A percentile compares a stretch with the other conserved stretches of the same genome.
phyloP scores from a whole-genome alignment of 345 rosid species.

The Murraya paniculata region DNA sequence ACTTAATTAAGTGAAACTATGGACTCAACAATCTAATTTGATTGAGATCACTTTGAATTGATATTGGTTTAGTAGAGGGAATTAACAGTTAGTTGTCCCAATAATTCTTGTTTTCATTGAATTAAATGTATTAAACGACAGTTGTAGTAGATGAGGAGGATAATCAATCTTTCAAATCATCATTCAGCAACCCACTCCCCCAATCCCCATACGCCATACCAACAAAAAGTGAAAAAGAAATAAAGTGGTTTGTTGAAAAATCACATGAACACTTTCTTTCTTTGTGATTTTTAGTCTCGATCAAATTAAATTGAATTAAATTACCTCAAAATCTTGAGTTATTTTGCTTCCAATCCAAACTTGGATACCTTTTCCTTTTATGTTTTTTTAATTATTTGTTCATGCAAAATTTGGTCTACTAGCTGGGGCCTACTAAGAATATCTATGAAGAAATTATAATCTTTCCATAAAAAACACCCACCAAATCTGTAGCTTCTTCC shows the following conservation, averaged over 20 bases:
- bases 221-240: too few relatives aligned
- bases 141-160: neutral
- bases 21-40: neutral
- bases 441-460: neutral
- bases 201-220: neutral
- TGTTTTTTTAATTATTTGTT: neutral
- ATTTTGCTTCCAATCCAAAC: neutral
- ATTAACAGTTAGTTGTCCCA: neutral
- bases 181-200: neutral
- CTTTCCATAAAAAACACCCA: neutral
- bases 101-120: neutral
- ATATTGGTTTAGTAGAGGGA: neutral
- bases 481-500: slow-evolving; percentile 1
- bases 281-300: too few relatives aligned
- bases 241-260: too few relatives aligned
- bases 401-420: neutral
- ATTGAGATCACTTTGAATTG: neutral
- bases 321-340: neutral
- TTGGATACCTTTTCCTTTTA: neutral
- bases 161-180: neutral
- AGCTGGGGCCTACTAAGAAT: neutral
- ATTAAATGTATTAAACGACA: neutral
- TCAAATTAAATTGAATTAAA: too few relatives aligned
- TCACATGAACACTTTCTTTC: too few relatives aligned
- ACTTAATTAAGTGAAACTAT: neutral